Conservation (phyloP, 1,284 basidiomycete species). For the Trichosporon faecale region DNA sequence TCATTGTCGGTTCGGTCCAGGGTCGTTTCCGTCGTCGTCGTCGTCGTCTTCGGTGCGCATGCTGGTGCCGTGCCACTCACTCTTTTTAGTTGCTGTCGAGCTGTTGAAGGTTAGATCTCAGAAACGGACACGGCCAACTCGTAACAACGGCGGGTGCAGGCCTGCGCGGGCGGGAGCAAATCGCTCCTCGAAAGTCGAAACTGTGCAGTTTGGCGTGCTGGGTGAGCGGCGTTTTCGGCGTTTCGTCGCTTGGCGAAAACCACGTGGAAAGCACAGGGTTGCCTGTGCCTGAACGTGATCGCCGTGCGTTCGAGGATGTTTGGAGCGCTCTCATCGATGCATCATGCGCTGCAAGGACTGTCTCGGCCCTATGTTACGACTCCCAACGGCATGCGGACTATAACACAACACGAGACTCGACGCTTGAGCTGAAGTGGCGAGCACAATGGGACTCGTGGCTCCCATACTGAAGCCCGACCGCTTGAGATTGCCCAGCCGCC, state of each 20-base stretch:
- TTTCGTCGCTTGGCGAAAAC: background rate
- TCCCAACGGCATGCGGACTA: background rate
- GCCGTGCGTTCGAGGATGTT: too few relatives aligned
- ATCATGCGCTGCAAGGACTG: too few relatives aligned
- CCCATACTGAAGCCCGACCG: too few relatives aligned
- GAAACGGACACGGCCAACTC: background rate
- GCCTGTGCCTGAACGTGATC: background rate
- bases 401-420: too few relatives aligned
- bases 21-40: constrained; percentile 5
- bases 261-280: background rate
- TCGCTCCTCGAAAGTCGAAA: background rate
- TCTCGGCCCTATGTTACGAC: too few relatives aligned
- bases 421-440: too few relatives aligned
- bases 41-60: constrained; percentile 1
- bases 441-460: too few relatives aligned
- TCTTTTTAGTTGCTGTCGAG: constrained; percentile 10
- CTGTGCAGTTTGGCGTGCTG: background rate
- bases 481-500: too few relatives aligned
- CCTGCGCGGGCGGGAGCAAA: background rate
- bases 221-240: constrained; percentile 1
- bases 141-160: background rate
- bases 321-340: too few relatives aligned
- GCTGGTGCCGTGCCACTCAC: constrained; percentile 4
- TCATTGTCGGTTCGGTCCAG: background rate
- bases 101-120: constrained; percentile 11